These are phyloP conservation scores for Penicillium sp. DNA, from an alignment of 2,329 filamentous ascomycete species.

Conservation along the genomic window DNA sequence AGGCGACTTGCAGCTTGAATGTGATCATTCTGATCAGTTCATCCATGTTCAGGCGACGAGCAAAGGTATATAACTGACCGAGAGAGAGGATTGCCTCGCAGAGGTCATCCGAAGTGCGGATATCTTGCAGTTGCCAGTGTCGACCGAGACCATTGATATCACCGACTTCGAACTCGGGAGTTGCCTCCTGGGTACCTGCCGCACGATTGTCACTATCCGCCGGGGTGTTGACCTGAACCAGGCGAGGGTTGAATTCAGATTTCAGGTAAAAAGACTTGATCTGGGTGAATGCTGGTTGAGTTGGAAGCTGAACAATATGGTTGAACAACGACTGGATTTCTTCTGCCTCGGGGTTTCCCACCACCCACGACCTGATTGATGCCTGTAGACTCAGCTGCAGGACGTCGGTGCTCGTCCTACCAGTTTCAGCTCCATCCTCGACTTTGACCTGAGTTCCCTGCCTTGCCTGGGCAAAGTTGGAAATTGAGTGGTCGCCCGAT, in stretches of 20 bases:
- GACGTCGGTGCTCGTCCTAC: neutral
- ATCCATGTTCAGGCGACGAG: conserved; percentile 6
- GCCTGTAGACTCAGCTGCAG: neutral
- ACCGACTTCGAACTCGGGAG: neutral
- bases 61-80: conserved; percentile 14
- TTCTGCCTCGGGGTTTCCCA: neutral
- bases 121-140: conserved; percentile 4
- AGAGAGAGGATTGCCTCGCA: conserved; percentile 6
- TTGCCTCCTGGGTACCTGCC: neutral
- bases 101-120: conserved; percentile 5
- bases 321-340: conserved; percentile 1
- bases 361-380: neutral
- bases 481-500: neutral
- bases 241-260: conserved; percentile 8
- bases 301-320: neutral
- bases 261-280: conserved; percentile 5
- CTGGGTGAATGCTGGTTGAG: neutral
- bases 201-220: neutral
- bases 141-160: conserved; percentile 4
- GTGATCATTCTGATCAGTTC: conserved; percentile 8
- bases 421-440: neutral
- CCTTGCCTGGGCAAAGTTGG: neutral
- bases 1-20: conserved; percentile 20
- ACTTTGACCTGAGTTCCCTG: neutral
- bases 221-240: conserved; percentile 2